A percentile compares a stretch with the other conserved stretches of the same genome.
These are phyloP conservation scores for Clavispora carvajalis DNA, from an alignment of 805 yeast species.

Conservation along the genomic window DNA sequence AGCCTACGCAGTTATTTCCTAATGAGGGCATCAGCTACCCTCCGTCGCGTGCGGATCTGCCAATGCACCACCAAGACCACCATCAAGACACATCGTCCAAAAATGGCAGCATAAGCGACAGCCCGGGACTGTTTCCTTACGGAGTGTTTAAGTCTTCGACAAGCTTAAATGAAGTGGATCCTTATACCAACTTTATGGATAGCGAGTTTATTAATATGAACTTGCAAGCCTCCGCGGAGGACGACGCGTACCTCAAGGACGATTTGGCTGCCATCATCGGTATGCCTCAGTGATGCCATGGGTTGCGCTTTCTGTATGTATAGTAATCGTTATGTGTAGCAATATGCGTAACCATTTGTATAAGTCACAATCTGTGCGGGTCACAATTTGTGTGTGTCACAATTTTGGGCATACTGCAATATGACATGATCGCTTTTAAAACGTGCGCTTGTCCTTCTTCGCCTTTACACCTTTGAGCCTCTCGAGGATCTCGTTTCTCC, in stretches of 20 bases:
- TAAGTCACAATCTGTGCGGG: too few relatives aligned
- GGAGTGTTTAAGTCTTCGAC: slow-evolving; percentile 4
- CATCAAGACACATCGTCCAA: slow-evolving; percentile 2
- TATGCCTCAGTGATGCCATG: slow-evolving; percentile 6
- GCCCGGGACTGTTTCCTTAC: slow-evolving; percentile 4
- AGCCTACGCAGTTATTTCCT: slow-evolving; percentile 55
- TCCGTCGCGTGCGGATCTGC: slow-evolving; percentile 34
- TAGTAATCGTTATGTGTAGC: too few relatives aligned
- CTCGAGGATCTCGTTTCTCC: slow-evolving; percentile 43
- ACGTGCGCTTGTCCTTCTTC: slow-evolving; percentile 16
- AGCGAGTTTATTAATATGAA: slow-evolving; percentile 40
- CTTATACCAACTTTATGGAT: slow-evolving; percentile 35
- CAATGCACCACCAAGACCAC: slow-evolving; percentile 8
- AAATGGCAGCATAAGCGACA: slow-evolving; percentile 4
- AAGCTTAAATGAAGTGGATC: slow-evolving; percentile 7
- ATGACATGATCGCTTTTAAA: slow-evolving; percentile 2
- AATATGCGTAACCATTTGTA: too few relatives aligned
- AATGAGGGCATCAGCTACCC: slow-evolving; percentile 30
- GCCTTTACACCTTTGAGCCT: slow-evolving; percentile 22
- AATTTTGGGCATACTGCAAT: slow-evolving; percentile 18
- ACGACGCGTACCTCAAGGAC: slow-evolving; percentile 13
- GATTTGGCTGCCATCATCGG: slow-evolving; percentile 8
- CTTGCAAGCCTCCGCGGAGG: slow-evolving; percentile 22
- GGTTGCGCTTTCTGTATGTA: slow-evolving; percentile 6
- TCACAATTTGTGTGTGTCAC: too few relatives aligned